Percentiles rank a stretch among this genome's conserved stretches.
These are phyloP conservation scores for Nicotiana noctiflora DNA, from an alignment of 257 asterid genomes.

Conservation along the genomic window DNA sequence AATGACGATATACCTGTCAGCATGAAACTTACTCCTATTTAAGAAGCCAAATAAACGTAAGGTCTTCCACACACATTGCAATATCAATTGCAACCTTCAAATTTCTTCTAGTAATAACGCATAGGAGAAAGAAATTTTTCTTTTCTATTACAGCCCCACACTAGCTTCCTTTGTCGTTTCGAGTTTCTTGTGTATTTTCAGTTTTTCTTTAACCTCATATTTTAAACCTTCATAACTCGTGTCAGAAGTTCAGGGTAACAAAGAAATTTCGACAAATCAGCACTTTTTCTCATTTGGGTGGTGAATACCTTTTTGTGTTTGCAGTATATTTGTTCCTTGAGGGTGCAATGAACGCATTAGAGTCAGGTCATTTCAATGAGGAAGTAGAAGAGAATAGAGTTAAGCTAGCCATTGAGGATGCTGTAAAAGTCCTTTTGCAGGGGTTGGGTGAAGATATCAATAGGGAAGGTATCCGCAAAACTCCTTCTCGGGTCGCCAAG, in stretches of 20 bases:
- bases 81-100: constrained; percentile 18
- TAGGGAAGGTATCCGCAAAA: constrained; percentile 70
- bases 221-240: neutral
- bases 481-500: constrained; percentile 88
- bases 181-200: neutral
- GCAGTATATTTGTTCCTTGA: neutral
- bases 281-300: constrained; percentile 23
- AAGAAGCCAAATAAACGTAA: neutral
- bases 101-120: neutral
- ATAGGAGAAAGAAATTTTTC: neutral
- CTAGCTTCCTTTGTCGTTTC: neutral
- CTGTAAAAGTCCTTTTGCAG: constrained; percentile 71
- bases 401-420: constrained; percentile 47
- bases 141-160: neutral
- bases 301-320: constrained; percentile 18
- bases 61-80: constrained; percentile 36
- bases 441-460: constrained; percentile 86
- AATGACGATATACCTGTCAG: too few relatives aligned
- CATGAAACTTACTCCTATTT: too few relatives aligned
- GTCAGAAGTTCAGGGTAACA: neutral
- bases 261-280: too few relatives aligned
- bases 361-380: constrained; percentile 48
- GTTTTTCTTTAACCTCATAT: neutral
- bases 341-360: constrained; percentile 73
- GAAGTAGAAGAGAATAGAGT: constrained; percentile 42